A percentile compares a stretch with the other conserved stretches of the same genome.
These are phyloP conservation scores for Diaporthe amygdali DNA, from an alignment of 2,329 filamentous ascomycete species.

Conservation along the genomic window DNA sequence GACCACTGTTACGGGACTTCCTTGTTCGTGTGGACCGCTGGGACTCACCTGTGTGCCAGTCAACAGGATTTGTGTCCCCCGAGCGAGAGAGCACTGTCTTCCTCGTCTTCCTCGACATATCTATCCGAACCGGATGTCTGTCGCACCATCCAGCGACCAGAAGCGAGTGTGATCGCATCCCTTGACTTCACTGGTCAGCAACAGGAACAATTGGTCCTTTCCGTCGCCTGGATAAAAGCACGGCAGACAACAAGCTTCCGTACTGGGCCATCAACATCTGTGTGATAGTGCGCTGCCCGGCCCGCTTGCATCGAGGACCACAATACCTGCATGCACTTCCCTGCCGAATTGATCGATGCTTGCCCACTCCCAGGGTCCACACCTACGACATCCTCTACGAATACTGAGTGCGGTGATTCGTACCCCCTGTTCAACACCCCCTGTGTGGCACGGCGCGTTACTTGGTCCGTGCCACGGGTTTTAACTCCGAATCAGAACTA, in stretches of 20 bases:
- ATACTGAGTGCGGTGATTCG: too few relatives aligned
- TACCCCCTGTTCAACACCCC: too few relatives aligned
- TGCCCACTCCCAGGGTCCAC: conserved; percentile 12
- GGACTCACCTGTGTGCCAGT: background rate
- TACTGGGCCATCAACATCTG: conserved; percentile 2
- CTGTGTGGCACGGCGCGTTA: too few relatives aligned
- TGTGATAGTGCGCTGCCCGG: conserved; percentile 22
- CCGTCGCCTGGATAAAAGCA: background rate
- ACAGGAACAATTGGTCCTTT: background rate
- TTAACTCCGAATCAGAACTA: too few relatives aligned
- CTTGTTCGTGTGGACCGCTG: background rate
- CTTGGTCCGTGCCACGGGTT: too few relatives aligned
- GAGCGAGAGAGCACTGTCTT: background rate
- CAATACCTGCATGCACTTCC: conserved; percentile 21
- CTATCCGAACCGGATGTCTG: background rate
- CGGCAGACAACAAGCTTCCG: conserved; percentile 11
- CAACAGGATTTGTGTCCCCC: background rate
- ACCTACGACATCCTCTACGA: conserved; percentile 6
- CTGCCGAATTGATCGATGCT: conserved; percentile 20
- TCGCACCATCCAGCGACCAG: background rate
- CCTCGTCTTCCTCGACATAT: background rate
- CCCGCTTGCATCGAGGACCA: conserved; percentile 17
- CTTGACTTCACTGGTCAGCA: background rate
- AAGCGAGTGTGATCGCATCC: background rate
- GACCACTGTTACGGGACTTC: background rate